phyloP scores from a whole-genome alignment of 2,329 filamentous ascomycete species.

The Pyricularia grisea region DNA sequence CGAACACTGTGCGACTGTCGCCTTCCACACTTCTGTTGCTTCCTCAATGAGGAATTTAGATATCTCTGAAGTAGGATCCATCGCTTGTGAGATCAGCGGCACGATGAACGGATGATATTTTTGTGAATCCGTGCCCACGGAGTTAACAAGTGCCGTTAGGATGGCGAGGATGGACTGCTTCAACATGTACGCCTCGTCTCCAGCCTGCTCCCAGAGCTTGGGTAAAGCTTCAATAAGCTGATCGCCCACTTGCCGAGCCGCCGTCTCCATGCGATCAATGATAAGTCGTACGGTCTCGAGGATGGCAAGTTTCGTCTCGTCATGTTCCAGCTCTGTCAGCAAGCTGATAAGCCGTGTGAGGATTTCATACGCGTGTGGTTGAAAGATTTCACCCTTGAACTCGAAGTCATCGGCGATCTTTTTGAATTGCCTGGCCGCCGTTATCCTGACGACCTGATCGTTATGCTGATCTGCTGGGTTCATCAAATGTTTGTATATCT shows the following conservation, averaged over 20 bases:
- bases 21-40: conserved; percentile 79
- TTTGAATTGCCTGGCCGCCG: conserved; percentile 77
- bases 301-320: conserved; percentile 85
- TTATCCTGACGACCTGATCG: conserved; percentile 85
- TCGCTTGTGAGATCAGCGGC: conserved; percentile 71
- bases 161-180: conserved; percentile 89
- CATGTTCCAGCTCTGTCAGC: conserved; percentile 69
- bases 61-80: conserved; percentile 65
- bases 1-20: conserved; percentile 58
- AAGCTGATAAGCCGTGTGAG: conserved; percentile 66
- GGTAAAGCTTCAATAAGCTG: conserved; percentile 75
- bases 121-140: conserved; percentile 70
- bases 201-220: conserved; percentile 73
- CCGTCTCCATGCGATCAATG: conserved; percentile 71
- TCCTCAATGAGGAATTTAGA: conserved; percentile 85
- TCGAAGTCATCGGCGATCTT: conserved; percentile 76
- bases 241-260: conserved; percentile 61
- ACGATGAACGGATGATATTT: conserved; percentile 73
- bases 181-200: conserved; percentile 74
- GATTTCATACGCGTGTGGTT: conserved; percentile 67
- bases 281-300: conserved; percentile 77
- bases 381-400: conserved; percentile 64
- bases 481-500: conserved; percentile 81
- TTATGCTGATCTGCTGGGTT: conserved; percentile 63
- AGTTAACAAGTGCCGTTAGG: conserved; percentile 73